phyloP scores from a whole-genome alignment of 495 filamentous ascomycete genomes.

The Aspergillus ellipticus region DNA sequence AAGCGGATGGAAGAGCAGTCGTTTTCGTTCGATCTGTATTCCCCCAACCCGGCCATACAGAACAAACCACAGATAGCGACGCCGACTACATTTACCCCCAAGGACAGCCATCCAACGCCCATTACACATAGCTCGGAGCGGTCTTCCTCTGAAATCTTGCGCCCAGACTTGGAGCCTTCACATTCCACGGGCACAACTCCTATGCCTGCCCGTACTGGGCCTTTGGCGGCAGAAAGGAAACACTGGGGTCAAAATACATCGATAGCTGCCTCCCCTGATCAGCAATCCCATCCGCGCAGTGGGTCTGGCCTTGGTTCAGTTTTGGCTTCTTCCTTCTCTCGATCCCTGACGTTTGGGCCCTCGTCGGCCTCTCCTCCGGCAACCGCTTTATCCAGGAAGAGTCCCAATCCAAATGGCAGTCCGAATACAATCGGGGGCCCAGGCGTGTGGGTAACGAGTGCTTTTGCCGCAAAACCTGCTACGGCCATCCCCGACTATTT shows the following conservation, averaged over 20 bases:
- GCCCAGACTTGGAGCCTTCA: constrained; percentile 47
- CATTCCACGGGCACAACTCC: constrained; percentile 65
- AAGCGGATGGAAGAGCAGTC: constrained; percentile 21
- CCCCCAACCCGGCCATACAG: constrained; percentile 21
- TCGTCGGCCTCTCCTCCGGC: constrained; percentile 65
- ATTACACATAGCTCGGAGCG: constrained; percentile 55
- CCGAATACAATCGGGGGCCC: constrained; percentile 57
- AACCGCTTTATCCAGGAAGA: constrained; percentile 49
- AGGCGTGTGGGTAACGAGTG: constrained; percentile 62
- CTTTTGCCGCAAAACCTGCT: constrained; percentile 47
- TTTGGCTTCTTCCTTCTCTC: constrained; percentile 67
- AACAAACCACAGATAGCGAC: constrained; percentile 32
- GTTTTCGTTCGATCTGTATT: constrained; percentile 33
- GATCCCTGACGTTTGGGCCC: constrained; percentile 61
- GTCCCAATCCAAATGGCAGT: constrained; percentile 63
- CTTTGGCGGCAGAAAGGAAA: constrained; percentile 33
- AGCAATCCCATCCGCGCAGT: constrained; percentile 43
- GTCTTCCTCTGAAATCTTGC: constrained; percentile 37
- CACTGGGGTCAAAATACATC: constrained; percentile 57
- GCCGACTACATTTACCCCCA: constrained; percentile 53
- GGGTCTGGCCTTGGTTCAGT: constrained; percentile 52
- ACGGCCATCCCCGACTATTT: constrained; percentile 31
- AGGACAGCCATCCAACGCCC: constrained; percentile 52
- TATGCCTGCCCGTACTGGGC: constrained; percentile 27
- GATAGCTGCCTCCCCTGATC: constrained; percentile 62